Evolutionary conservation across 2,329 filamentous ascomycete genomes (phyloP), one percentile per base, ranked within the genome.

Genomic region (Hypomyces perniciosus): DNA sequence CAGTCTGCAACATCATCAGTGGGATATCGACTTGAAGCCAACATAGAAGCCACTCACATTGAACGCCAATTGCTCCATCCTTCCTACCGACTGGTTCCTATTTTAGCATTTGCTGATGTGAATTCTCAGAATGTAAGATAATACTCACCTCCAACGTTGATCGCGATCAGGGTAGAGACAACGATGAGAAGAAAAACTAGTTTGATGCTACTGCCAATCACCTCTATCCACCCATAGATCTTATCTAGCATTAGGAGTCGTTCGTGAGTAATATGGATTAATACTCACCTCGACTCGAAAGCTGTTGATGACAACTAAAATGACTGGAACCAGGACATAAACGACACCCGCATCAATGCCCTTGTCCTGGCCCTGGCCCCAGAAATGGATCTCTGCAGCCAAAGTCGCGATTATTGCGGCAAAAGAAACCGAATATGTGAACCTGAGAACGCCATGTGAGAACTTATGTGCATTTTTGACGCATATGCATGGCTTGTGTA

Each of bases 151-250:
- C 46, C 50, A 26, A 48, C 38, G 10, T 54, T 59, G 9, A 61
- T 56, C 10, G 51, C 57, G 12, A 65, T 55, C 44, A 61, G 48
- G 10, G 56, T 44, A 20, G 56, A 47, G 8, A 58, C 50, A 29
- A 64, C 61, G 26, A 62, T 52, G 5, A 52, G 38, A 7, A 65
- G 53, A 38, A 62, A 63, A 7, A 55, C 6, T 9, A 65, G 40
- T 50, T 65, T 65, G 46, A 61, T 44, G 29, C 51, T 51, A 12
- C 60, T 60, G 20, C 56, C 55, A 9, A 57, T 41, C 1, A 64
- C 60, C 33, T 65, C 63, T 20, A 65, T 53, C 53, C 58, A 58
- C 8, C 63, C 62, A 52, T 63, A 65, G 8, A 59, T 54, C 63
- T 65, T 30, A 9, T 33, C 6, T 27, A 12, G 4, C 28, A 44